Base-by-base conservation (phyloP, 148 eudicot genomes). In the Rheum nobile region DNA sequence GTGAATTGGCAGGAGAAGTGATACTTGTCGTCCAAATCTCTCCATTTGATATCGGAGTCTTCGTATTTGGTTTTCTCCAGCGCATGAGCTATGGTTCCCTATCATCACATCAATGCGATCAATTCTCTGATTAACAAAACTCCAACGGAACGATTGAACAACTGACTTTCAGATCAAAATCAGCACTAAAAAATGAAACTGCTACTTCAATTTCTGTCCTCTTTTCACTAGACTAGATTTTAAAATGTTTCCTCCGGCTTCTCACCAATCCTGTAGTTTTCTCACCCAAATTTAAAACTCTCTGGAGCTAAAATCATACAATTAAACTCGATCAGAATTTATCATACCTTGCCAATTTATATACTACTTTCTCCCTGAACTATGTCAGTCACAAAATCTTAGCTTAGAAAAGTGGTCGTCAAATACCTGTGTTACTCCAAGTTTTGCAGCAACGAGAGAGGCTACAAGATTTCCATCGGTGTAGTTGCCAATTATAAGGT, bases 381-480 rank as follows among this genome's bases (percentile, higher is more conserved):
- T 14, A 13, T 47, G 12, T 44, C 48, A 8, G 6, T n/a, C 17
- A 47, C n/a, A 47, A 17, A 47, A 47, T 41, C n/a, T n/a, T n/a
- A n/a, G 43, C 39, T 44, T 44, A 1, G 13, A 47, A 17, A 47
- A 13, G 3, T 17, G n/a, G n/a, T n/a, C n/a, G n/a, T n/a, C n/a
- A 26, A 16, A 50, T 29, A 87, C 97, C 89, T 75, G 88, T 61
- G 94, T 85, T 48, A 86, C 86, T 80, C 89, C 97, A 38, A 91
- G 84, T 75, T 82, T 85, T 37, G 42, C 80, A 38, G 94, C 89
- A 82, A 88, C 78, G 22, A 86, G 82, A 67, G 88, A 84, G 50
- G 97, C 95, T 68, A 88, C 95, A 73, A 88, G 71, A 79, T 91
- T 89, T 71, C 95, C 97, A 76, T 91, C 97, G 10, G 91, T 87